Conservation (phyloP, 202 grass and related monocot genomes). For the Bolboschoenoplectus hybrid region DNA sequence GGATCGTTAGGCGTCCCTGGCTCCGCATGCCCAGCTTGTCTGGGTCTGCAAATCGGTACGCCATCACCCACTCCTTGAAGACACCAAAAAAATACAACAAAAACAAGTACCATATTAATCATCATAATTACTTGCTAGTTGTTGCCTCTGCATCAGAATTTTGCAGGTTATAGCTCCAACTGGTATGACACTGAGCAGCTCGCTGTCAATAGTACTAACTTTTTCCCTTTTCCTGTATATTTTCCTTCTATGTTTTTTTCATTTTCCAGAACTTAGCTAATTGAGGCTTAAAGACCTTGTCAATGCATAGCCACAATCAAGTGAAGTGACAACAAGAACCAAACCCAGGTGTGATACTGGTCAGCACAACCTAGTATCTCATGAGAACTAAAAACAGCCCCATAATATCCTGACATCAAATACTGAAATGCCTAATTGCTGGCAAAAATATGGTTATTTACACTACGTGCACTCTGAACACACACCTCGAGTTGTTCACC, state of each 20-base stretch:
- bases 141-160: background rate
- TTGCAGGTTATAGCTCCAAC: constrained; percentile 6
- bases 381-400: background rate
- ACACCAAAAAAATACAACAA: constrained; percentile 34
- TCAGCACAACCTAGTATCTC: background rate
- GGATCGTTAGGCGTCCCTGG: constrained; percentile 60
- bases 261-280: background rate
- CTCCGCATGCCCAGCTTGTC: constrained; percentile 81
- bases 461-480: constrained; percentile 7
- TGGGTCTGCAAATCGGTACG: constrained; percentile 68
- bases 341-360: background rate
- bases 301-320: background rate
- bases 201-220: background rate
- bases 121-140: background rate
- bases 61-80: constrained; percentile 71
- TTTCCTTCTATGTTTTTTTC: background rate
- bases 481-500: constrained; percentile 80
- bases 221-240: background rate
- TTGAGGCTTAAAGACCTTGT: background rate
- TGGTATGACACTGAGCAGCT: background rate
- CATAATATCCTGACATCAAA: background rate
- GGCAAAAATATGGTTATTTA: constrained; percentile 3
- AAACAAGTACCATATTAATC: background rate
- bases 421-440: constrained; percentile 1
- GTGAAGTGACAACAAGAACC: constrained; percentile 1